Evolutionary conservation across 2,329 filamentous ascomycete species (phyloP).

Genomic region (Xylariaceae sp.): DNA sequence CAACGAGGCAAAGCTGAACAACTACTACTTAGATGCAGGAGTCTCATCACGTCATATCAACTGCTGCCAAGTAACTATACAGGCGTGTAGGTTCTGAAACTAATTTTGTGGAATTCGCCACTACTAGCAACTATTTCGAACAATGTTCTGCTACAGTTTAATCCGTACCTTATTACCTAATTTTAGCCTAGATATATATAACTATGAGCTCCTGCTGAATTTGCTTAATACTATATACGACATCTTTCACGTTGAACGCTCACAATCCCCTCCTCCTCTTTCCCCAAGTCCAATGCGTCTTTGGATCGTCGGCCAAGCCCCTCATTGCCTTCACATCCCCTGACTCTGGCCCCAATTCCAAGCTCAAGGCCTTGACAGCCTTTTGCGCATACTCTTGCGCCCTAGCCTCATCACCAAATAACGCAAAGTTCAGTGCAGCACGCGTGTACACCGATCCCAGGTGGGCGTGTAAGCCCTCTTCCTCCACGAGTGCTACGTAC

Average conservation of each 20-base stretch:
- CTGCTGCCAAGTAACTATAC: too few relatives aligned
- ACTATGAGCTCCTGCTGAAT: too few relatives aligned
- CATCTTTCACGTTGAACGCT: background rate
- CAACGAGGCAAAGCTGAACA: background rate
- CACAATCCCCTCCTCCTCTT: slow-evolving; percentile 9
- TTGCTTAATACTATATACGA: background rate
- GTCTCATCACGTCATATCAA: too few relatives aligned
- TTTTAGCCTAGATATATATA: too few relatives aligned
- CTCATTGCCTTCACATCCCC: slow-evolving; percentile 33
- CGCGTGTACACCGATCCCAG: slow-evolving; percentile 36
- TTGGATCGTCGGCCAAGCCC: slow-evolving; percentile 29
- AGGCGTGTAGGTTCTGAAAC: too few relatives aligned
- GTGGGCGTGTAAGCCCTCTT: slow-evolving; percentile 33
- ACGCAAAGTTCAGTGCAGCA: slow-evolving; percentile 38
- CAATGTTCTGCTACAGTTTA: too few relatives aligned
- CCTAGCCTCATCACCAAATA: slow-evolving; percentile 35
- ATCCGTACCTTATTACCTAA: too few relatives aligned
- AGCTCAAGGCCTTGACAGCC: slow-evolving; percentile 32
- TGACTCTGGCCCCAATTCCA: slow-evolving; percentile 32
- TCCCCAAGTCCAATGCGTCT: slow-evolving; percentile 18
- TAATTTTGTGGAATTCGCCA: background rate
- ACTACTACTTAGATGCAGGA: too few relatives aligned
- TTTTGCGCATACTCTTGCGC: slow-evolving; percentile 31
- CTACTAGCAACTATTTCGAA: background rate
- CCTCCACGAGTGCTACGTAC: slow-evolving; percentile 32